phyloP scores from a whole-genome alignment of 768 basidiomycete species.

The Boletus bicolor region DNA sequence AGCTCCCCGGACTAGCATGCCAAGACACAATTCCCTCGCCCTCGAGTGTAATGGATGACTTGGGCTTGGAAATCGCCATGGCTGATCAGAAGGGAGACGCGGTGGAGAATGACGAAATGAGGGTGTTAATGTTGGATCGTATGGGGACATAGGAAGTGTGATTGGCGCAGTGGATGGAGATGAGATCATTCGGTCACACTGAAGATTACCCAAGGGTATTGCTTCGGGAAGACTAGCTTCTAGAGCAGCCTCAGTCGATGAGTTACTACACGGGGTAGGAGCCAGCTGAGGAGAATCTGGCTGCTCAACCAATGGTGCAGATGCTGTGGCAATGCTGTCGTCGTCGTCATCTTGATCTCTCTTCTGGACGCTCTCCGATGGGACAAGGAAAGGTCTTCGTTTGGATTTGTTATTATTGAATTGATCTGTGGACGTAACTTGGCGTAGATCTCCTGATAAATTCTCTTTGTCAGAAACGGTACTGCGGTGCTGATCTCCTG shows the following conservation, averaged over 20 bases:
- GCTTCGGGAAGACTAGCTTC: constrained; percentile 1
- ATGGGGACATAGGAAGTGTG: constrained; percentile 63
- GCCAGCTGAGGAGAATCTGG: constrained; percentile 24
- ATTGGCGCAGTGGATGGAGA: constrained; percentile 28
- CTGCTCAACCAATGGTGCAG: constrained; percentile 26
- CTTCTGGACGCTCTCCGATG: constrained; percentile 16
- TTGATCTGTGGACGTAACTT: constrained; percentile 22
- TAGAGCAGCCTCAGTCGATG: neutral
- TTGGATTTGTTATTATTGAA: constrained; percentile 16
- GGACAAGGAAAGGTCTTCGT: constrained; percentile 20
- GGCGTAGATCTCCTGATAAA: constrained; percentile 30
- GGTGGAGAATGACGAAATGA: constrained; percentile 77
- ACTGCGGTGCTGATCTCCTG: constrained; percentile 65
- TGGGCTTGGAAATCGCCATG: constrained; percentile 79
- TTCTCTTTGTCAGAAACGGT: constrained; percentile 32
- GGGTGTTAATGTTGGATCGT: constrained; percentile 70
- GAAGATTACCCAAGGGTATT: neutral
- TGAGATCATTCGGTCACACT: constrained; percentile 9
- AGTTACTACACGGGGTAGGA: constrained; percentile 10
- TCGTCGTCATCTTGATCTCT: constrained; percentile 11
- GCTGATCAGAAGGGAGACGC: constrained; percentile 72
- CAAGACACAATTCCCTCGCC: constrained; percentile 61
- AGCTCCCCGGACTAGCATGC: constrained; percentile 55
- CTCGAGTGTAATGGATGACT: constrained; percentile 72
- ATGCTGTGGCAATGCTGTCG: constrained; percentile 12